phyloP scores from a whole-genome alignment of 305 asterid species.

The Fraxinus nigra region DNA sequence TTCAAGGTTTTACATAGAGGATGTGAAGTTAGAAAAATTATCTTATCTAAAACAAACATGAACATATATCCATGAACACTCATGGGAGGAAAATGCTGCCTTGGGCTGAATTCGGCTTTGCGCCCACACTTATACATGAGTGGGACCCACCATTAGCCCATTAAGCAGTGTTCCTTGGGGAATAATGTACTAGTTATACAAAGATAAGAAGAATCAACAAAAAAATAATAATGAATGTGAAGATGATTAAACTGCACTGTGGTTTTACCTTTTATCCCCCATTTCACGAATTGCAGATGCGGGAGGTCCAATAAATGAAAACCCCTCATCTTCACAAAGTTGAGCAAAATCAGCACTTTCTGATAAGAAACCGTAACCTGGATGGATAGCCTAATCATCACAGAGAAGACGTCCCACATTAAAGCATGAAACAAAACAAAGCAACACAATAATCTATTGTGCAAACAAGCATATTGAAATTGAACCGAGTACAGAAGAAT shows the following conservation, averaged over 20 bases:
- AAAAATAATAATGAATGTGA: background rate
- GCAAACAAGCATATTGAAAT: constrained; percentile 1
- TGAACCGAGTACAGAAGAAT: background rate
- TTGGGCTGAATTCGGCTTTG: background rate
- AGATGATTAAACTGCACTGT: background rate
- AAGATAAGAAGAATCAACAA: background rate
- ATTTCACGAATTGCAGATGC: constrained; percentile 93
- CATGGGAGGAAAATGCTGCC: background rate
- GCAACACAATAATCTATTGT: constrained; percentile 14
- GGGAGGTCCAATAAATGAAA: constrained; percentile 90
- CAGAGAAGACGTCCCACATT: constrained; percentile 36
- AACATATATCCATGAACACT: background rate
- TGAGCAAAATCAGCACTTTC: constrained; percentile 93
- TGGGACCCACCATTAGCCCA: background rate
- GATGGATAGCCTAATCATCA: constrained; percentile 95
- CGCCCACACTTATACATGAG: background rate
- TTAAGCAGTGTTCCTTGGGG: background rate
- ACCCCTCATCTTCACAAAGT: constrained; percentile 81
- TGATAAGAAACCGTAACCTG: constrained; percentile 96
- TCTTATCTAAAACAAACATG: background rate
- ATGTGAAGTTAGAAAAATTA: background rate
- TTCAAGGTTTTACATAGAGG: background rate
- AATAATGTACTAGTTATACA: background rate
- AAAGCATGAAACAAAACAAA: constrained; percentile 22
- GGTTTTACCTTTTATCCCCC: constrained; percentile 89